These are phyloP conservation scores for Fusarium pseudocircinatum DNA, from an alignment of 2,329 filamentous ascomycete species.

Conservation along the genomic window DNA sequence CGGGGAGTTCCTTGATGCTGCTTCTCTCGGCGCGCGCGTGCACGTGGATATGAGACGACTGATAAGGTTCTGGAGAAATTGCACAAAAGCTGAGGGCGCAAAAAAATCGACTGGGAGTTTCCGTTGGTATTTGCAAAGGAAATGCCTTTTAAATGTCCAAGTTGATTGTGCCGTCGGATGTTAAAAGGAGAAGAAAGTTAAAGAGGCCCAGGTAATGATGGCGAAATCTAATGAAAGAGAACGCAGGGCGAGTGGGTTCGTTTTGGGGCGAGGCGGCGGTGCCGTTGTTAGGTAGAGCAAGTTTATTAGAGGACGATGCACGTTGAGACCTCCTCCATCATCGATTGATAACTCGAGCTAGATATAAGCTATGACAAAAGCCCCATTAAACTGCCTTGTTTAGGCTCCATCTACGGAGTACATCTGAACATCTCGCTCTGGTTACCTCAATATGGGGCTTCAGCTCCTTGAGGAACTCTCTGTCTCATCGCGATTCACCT, in stretches of 20 bases:
- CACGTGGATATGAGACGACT: background rate
- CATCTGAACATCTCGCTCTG: background rate
- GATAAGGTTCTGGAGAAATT: slow-evolving; percentile 11
- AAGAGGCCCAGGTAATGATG: background rate
- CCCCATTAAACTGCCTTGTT: slow-evolving; percentile 24
- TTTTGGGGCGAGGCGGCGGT: slow-evolving; percentile 32
- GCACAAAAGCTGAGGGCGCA: background rate
- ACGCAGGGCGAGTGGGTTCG: slow-evolving; percentile 23
- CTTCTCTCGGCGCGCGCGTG: slow-evolving; percentile 19
- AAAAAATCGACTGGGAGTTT: background rate
- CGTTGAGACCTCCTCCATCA: slow-evolving; percentile 11
- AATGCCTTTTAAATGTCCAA: slow-evolving; percentile 13
- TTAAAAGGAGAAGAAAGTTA: slow-evolving; percentile 3
- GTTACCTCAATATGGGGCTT: slow-evolving; percentile 27
- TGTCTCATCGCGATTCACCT: slow-evolving; percentile 1
- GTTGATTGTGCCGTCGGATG: background rate
- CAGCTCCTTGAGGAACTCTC: slow-evolving; percentile 25
- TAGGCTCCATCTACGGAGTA: slow-evolving; percentile 10
- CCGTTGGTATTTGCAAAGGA: background rate
- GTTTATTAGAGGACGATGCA: slow-evolving; percentile 25
- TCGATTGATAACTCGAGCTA: slow-evolving; percentile 36
- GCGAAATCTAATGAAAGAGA: slow-evolving; percentile 26
- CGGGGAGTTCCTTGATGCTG: slow-evolving; percentile 14
- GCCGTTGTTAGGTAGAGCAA: slow-evolving; percentile 16
- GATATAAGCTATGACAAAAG: slow-evolving; percentile 23